Conservation (phyloP, 768 basidiomycete genomes). For the Suillus americanus region DNA sequence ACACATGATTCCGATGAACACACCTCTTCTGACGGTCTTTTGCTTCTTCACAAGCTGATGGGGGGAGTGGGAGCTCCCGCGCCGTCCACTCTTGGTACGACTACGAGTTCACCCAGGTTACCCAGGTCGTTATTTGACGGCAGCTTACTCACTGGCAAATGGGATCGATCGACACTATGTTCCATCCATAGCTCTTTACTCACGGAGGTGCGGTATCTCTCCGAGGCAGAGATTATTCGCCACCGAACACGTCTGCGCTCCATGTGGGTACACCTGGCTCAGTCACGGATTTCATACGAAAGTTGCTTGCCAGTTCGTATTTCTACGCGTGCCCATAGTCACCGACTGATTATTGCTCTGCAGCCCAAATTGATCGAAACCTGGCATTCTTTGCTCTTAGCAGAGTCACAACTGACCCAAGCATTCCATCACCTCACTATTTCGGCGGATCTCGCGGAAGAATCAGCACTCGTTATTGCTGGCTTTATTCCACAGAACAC, state of each 20-base stretch:
- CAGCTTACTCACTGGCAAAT: slow-evolving; percentile 31
- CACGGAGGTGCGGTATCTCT: slow-evolving; percentile 31
- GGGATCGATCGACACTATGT: slow-evolving; percentile 23
- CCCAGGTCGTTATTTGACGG: slow-evolving; percentile 45
- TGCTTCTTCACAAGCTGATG: slow-evolving; percentile 38
- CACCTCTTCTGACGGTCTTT: slow-evolving; percentile 32
- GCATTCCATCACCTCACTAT: slow-evolving; percentile 36
- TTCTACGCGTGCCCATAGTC: not conserved
- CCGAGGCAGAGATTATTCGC: slow-evolving; percentile 37
- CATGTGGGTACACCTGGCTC: slow-evolving; percentile 37
- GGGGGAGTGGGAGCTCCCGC: slow-evolving; percentile 18
- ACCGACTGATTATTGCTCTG: slow-evolving; percentile 7
- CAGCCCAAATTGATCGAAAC: slow-evolving; percentile 41
- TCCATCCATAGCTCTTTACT: slow-evolving; percentile 25
- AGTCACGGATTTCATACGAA: slow-evolving; percentile 12
- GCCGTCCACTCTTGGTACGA: not conserved
- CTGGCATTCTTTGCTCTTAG: slow-evolving; percentile 61
- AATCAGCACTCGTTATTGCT: slow-evolving; percentile 35
- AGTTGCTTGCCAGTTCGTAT: slow-evolving; percentile 27
- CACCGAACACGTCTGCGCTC: slow-evolving; percentile 33
- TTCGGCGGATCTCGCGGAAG: slow-evolving; percentile 33
- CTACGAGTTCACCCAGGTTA: slow-evolving; percentile 8
- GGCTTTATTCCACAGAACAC: slow-evolving; percentile 32
- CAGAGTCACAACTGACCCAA: slow-evolving; percentile 43
- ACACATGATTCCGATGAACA: slow-evolving; percentile 22